Evolutionary conservation across 2,329 filamentous ascomycete species (phyloP), one percentile per base, ranked within the genome.

Genomic region (Colletotrichum tanaceti): DNA sequence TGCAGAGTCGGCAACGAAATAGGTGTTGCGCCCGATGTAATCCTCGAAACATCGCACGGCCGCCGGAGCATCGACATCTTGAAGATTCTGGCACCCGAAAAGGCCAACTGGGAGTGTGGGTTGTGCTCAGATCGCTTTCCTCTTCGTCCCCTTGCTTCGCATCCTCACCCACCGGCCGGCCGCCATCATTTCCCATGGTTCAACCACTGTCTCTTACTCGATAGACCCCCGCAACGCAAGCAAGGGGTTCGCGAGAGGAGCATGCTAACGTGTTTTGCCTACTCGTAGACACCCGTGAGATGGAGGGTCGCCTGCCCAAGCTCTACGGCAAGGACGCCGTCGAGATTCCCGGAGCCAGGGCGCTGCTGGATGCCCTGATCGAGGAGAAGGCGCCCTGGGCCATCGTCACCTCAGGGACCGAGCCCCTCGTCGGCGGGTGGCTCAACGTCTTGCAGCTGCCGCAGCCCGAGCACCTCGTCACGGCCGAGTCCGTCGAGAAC

Each of bases 21-120:
- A 74, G 93, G 93, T 28, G 90, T 98, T 24, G 89, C 93, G 72
- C 92, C 93, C n/a, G 85, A 90, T 55, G 87, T 91, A 53, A 98
- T 99, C 74, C 86, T 98, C 32, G 87, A 93, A 74, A 97, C 93
- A 11, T 97, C 94, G 5, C 96, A 99, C 80, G 96, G 96, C 70
- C 89, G 95, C 68, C 86, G 96, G 67, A 93, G 90, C 73, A 97
- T 98, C 75, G 96, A 99, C 74, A 89, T 92, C 3, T 85, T 99
- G 67, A 88, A 88, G 77, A 83, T 94, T 35, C 87, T 97, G 67
- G 90, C 93, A 71, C 92, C 93, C 18, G 90, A 92, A 73, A 93
- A 93, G 77, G 96, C 96, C 49, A 98, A 91, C 74, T 95, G 92
- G 93, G 93, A 97, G 72, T 97, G 93, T 97, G 81, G 82, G 92